Conservation (phyloP, 192 early-diverging fungal species). For the Coemansia sp. region DNA sequence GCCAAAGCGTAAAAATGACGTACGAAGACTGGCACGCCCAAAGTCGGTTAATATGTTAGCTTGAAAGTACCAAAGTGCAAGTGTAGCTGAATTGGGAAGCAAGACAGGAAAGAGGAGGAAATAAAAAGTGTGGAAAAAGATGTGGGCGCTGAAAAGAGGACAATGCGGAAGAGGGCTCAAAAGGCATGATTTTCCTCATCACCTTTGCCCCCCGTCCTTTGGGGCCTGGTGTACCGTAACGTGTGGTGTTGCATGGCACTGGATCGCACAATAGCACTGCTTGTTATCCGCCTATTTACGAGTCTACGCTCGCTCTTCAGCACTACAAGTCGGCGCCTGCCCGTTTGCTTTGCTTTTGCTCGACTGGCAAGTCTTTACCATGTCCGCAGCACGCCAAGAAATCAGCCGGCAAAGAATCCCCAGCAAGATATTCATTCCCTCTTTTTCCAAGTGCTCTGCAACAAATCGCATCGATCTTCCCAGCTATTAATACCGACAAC, state of each 20-base stretch:
- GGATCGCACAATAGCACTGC: not conserved
- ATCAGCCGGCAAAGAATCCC: not conserved
- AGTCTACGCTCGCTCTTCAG: too few species aligned
- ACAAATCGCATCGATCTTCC: not conserved
- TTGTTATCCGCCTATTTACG: too few species aligned
- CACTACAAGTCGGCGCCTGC: too few species aligned
- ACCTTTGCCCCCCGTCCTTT: constrained; percentile 3
- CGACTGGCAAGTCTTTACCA: not conserved
- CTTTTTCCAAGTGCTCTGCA: not conserved
- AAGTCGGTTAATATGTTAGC: not conserved
- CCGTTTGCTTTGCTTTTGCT: not conserved
- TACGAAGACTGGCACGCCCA: not conserved
- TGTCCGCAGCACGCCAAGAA: not conserved
- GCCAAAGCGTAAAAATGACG: not conserved
- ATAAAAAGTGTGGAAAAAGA: not conserved
- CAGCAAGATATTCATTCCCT: not conserved
- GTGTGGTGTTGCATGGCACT: not conserved
- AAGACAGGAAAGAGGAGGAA: not conserved
- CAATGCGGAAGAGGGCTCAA: not conserved
- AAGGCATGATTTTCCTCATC: constrained; percentile 10
- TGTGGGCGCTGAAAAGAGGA: constrained; percentile 6
- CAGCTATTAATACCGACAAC: not conserved
- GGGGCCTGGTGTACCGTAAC: constrained; percentile 1
- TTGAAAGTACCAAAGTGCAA: not conserved
- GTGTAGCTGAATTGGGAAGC: not conserved